Base-by-base conservation (phyloP, 2,329 filamentous ascomycete genomes). In the Colletotrichum cereale region DNA sequence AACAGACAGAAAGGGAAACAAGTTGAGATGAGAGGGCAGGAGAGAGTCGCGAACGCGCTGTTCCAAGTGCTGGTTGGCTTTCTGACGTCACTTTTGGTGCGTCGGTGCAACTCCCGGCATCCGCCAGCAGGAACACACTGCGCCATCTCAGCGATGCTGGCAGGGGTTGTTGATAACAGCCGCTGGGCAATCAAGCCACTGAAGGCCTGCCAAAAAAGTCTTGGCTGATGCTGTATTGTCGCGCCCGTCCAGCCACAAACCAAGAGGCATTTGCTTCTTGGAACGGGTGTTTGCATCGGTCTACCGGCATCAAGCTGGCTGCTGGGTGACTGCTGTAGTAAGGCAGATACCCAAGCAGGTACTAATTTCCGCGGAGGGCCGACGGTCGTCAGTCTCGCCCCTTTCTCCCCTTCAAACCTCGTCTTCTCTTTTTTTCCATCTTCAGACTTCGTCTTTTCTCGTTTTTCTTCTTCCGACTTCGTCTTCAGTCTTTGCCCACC, bases 161-260 rank as follows among this genome's bases (percentile, higher is more conserved):
- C 62, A 36, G 24, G 55, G 56, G 16, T 21, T 14, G 16, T 21
- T 14, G 21, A 34, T 36, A 38, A n/a, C 11, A 21, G n/a, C 31
- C 21, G 31, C 55, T 55, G 3, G 36, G 2, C 1, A 0, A 16
- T 24, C 11, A 57, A 71, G 67, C 63, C 63, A 67, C 42, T 71
- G n/a, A 5, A n/a, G 64, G 56, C 57, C 67, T 48, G 57, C 67
- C 12, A 62, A 62, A 67, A 67, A 62, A 44, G 34, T 55, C 67
- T 71, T 71, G 67, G 67, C 67, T 71, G 67, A 71, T 71, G 67
- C 63, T 56, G 4, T 67, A 18, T 26, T 24, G 48, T 44, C 42
- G 53, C 24, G n/a, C 34, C 53, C 6, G 21, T 8, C 24, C 67
- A 67, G 56, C 67, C 67, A 71, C 67, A 62, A 29, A 14, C 21